Base-by-base conservation (phyloP, 306 rosid species). In the Delonix regia region DNA sequence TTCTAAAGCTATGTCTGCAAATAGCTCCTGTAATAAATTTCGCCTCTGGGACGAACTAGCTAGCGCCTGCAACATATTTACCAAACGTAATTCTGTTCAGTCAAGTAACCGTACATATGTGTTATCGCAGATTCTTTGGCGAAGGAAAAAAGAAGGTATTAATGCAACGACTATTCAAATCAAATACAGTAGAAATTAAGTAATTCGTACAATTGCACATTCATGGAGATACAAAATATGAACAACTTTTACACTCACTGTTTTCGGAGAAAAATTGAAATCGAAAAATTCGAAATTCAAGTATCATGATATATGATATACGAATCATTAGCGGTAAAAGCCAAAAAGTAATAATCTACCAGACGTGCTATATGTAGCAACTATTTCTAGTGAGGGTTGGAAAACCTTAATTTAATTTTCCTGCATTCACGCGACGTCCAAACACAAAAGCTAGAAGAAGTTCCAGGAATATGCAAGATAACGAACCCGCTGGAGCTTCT, bases 1-100 rank as follows among this genome's bases (percentile, higher is more conserved):
- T 86, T 95, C 97, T 22, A 95, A 87, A 45, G 96, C 99, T 45
- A 95, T 77, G 59, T 93, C 99, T 59, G 97, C 97, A 85, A 95
- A 93, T 77, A 95, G 87, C 77, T 91, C 99, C 81, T 86, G 99
- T 90, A 93, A 88, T 86, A 95, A 86, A 75, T 93, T 86, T 69
- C 92, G 98, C 83, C 90, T 93, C 90, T 89, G 96, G 3, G 93
- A 86, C 13, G 93, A 86, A 85, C 92, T 91, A 53, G 92, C 89
- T 28, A 86, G 78, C 25, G 98, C 99, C 99, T 95, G 84, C 83
- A 89, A 24, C 72, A 80, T 76, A 72, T 42, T 19, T 38, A 70
- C 42, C 75, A 60, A 15, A 15, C 67, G 67, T 7, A 64, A 48
- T n/a, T 27, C 77, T 55, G 44, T 44, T 69, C 61, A 69, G 15